phyloP scores from a whole-genome alignment of 2,329 filamentous ascomycete species.

The Aspergillus brunneoviolaceus region DNA sequence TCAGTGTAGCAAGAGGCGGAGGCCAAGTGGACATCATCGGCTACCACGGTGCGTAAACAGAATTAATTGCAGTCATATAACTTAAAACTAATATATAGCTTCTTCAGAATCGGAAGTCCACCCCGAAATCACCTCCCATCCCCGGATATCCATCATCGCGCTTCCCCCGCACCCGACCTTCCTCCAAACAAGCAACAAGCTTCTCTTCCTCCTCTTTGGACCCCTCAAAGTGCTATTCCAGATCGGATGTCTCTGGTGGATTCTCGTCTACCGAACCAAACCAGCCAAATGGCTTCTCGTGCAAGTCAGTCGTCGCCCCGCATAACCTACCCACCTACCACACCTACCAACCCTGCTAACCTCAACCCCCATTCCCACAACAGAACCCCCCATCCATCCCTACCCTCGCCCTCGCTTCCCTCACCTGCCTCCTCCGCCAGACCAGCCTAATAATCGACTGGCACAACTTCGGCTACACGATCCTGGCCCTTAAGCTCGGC shows the following conservation, averaged over 20 bases:
- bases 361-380: background rate
- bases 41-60: constrained; percentile 65
- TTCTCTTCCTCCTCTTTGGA: constrained; percentile 75
- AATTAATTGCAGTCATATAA: background rate
- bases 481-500: constrained; percentile 69
- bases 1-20: constrained; percentile 83
- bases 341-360: background rate
- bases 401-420: constrained; percentile 72
- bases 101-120: constrained; percentile 72
- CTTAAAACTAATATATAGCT: constrained; percentile 5
- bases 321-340: background rate
- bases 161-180: constrained; percentile 66
- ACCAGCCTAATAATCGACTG: constrained; percentile 89
- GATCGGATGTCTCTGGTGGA: constrained; percentile 66
- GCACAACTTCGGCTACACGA: constrained; percentile 98
- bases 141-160: constrained; percentile 68
- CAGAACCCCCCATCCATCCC: constrained; percentile 95
- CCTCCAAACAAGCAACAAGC: constrained; percentile 65
- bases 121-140: constrained; percentile 69
- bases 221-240: constrained; percentile 88
- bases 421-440: constrained; percentile 73
- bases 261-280: constrained; percentile 71
- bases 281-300: constrained; percentile 83
- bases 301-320: constrained; percentile 53
- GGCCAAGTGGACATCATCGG: constrained; percentile 81